phyloP scores from a whole-genome alignment of 2,329 filamentous ascomycete species.

The Didymella segeticola region DNA sequence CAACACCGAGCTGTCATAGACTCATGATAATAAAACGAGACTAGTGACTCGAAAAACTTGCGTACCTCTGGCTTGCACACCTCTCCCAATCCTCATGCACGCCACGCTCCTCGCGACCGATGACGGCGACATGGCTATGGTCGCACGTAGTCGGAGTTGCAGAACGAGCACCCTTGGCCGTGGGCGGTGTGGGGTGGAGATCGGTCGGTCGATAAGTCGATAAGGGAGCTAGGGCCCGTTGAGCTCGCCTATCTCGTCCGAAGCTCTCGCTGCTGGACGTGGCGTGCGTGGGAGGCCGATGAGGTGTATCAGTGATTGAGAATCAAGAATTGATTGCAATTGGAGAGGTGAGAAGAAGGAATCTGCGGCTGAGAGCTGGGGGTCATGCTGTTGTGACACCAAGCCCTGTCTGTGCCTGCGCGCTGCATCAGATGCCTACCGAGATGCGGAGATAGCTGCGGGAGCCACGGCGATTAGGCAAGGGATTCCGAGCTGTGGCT shows the following conservation, averaged over 20 bases:
- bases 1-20: neutral
- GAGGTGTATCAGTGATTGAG: neutral
- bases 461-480: conserved; percentile 7
- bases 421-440: conserved; percentile 1
- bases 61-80: neutral
- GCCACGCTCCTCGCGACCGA: conserved; percentile 21
- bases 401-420: conserved; percentile 1
- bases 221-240: conserved; percentile 1
- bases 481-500: neutral
- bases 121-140: conserved; percentile 41
- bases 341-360: neutral
- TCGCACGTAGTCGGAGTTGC: neutral
- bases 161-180: neutral
- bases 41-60: neutral
- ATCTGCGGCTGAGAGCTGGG: neutral
- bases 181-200: neutral
- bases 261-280: neutral
- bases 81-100: neutral
- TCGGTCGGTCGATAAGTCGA: too few relatives aligned
- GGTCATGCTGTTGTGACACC: neutral
- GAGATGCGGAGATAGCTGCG: conserved; percentile 11
- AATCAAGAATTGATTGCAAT: neutral
- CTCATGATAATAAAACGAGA: neutral
- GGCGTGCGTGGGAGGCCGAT: neutral
- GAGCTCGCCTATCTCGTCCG: neutral